Evolutionary conservation across 371 early-diverging fungal genomes (phyloP).

Genomic region (Zopfochytrium polystomum): DNA sequence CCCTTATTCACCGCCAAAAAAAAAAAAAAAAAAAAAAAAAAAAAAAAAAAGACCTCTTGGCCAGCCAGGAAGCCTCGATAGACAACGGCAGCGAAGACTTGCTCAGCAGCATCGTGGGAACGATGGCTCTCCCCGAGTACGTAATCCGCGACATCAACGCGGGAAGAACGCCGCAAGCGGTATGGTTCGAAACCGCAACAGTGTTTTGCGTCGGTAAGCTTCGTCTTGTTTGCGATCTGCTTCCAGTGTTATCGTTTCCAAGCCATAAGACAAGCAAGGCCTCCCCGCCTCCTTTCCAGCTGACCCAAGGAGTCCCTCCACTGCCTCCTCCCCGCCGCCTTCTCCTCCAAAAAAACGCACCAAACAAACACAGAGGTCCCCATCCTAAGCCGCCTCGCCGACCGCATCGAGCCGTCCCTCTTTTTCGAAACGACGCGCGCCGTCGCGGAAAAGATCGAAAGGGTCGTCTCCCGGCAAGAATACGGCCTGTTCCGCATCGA

Average conservation of each 20-base stretch:
- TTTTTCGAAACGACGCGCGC: not conserved
- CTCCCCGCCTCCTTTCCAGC: conserved; percentile 15
- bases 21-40: not conserved
- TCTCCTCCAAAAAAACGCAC: conserved; percentile 31
- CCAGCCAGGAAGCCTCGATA: conserved; percentile 12
- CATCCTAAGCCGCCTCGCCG: too few species aligned
- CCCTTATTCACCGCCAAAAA: not conserved
- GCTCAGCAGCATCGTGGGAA: conserved; percentile 17
- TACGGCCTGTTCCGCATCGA: conserved; percentile 28
- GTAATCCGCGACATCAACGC: conserved; percentile 34
- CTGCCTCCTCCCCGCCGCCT: conserved; percentile 33
- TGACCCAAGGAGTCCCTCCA: conserved; percentile 30
- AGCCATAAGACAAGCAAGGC: conserved; percentile 29
- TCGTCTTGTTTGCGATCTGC: not conserved
- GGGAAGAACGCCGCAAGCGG: conserved; percentile 25
- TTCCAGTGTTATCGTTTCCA: not conserved
- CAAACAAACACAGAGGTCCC: too few species aligned
- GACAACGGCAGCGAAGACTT: conserved; percentile 13
- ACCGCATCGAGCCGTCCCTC: conserved; percentile 25
- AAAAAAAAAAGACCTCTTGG: conserved; percentile 12
- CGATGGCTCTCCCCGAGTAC: conserved; percentile 38
- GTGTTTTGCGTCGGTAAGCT: conserved; percentile 39
- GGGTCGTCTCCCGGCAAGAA: not conserved
- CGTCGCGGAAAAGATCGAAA: not conserved
- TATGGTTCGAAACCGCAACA: conserved; percentile 26